Evolutionary conservation across 208 protist genomes (phyloP).

Genomic region (Naegleria gruberi): DNA sequence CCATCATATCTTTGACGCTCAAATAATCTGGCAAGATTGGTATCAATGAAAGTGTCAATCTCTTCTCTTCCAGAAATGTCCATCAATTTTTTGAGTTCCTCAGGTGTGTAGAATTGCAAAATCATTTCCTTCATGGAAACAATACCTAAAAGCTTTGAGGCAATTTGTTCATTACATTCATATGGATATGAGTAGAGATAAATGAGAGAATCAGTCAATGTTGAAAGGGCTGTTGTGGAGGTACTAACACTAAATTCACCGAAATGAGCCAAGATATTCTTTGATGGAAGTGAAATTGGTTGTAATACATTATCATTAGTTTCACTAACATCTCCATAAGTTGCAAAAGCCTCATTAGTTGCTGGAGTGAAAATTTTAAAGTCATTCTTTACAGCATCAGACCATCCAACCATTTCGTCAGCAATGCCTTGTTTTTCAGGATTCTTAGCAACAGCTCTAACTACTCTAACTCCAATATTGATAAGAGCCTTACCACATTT

Average conservation of each 20-base stretch:
- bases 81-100: background rate
- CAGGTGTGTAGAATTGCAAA: background rate
- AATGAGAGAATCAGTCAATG: constrained; percentile 27
- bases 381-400: constrained; percentile 19
- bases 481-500: background rate
- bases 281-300: constrained; percentile 13
- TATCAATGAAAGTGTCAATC: background rate
- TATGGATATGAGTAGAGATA: constrained; percentile 29
- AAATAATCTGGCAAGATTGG: background rate
- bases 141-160: background rate
- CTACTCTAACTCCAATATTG: background rate
- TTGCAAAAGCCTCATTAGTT: constrained; percentile 31
- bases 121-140: background rate
- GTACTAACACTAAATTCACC: constrained; percentile 17
- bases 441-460: background rate
- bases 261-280: constrained; percentile 11
- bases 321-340: constrained; percentile 10
- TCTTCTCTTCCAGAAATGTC: background rate
- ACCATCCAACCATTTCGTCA: background rate
- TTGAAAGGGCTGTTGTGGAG: constrained; percentile 11
- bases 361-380: constrained; percentile 22
- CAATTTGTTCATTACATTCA: constrained; percentile 23
- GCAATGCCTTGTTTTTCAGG: constrained; percentile 10
- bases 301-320: background rate
- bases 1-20: background rate